Percentiles rank a stretch among this genome's conserved stretches.
These are phyloP conservation scores for Fusarium tuaranense DNA, from an alignment of 2,329 filamentous ascomycete genomes.

Conservation along the genomic window DNA sequence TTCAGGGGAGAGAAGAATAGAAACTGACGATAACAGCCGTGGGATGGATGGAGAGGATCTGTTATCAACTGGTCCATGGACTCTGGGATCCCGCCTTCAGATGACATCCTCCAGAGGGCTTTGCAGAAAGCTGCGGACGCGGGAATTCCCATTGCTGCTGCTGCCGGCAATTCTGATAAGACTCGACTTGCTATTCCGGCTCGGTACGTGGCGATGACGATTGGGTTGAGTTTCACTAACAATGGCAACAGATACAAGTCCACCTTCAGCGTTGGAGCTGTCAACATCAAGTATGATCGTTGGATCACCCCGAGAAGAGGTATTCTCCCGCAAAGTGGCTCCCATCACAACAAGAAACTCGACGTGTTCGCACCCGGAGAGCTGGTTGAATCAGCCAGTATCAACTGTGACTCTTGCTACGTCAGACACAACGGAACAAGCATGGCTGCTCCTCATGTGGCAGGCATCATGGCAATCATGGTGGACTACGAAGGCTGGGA, in stretches of 20 bases:
- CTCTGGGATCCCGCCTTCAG: neutral
- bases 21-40: neutral
- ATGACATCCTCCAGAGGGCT: neutral
- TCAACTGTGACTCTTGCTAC: neutral
- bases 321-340: neutral
- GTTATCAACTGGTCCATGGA: constrained; percentile 11
- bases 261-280: neutral
- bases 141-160: constrained; percentile 12
- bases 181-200: neutral
- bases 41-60: neutral
- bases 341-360: neutral
- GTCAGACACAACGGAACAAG: constrained; percentile 1
- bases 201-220: neutral
- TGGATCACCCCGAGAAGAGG: neutral
- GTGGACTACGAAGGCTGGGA: neutral
- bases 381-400: neutral
- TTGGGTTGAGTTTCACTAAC: neutral
- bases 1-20: too few species aligned
- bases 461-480: constrained; percentile 4
- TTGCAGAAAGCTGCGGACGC: neutral
- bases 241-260: neutral
- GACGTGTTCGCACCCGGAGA: neutral
- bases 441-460: neutral
- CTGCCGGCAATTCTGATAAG: neutral
- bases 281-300: constrained; percentile 2